These are phyloP conservation scores for Farysia itapuensis DNA, from an alignment of 1,284 basidiomycete species.

Conservation along the genomic window DNA sequence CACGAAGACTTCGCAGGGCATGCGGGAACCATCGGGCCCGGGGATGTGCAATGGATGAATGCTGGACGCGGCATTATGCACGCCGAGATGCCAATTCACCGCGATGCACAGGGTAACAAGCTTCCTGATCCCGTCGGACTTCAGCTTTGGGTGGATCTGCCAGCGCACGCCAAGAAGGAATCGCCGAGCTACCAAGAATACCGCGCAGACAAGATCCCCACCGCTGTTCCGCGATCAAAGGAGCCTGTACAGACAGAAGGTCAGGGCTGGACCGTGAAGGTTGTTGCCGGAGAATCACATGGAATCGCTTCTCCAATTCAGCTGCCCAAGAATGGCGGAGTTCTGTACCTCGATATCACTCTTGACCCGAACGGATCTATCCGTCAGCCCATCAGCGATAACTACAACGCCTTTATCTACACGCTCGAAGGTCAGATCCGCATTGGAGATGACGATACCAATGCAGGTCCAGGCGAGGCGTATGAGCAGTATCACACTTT, in stretches of 20 bases:
- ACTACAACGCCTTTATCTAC: slow-evolving; percentile 61
- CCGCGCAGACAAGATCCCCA: slow-evolving; percentile 60
- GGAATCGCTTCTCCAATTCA: slow-evolving; percentile 83
- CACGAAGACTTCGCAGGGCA: slow-evolving; percentile 95
- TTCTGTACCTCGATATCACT: slow-evolving; percentile 85
- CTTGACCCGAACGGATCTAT: slow-evolving; percentile 70
- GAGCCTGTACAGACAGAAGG: slow-evolving; percentile 68
- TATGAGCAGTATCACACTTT: slow-evolving; percentile 74
- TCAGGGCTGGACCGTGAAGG: slow-evolving; percentile 69
- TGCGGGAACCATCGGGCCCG: slow-evolving; percentile 69
- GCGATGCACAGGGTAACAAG: slow-evolving; percentile 62
- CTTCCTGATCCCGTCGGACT: slow-evolving; percentile 73
- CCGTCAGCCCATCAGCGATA: slow-evolving; percentile 78
- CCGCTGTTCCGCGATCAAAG: slow-evolving; percentile 67
- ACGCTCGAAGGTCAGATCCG: slow-evolving; percentile 64
- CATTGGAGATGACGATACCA: slow-evolving; percentile 54
- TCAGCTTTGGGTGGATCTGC: slow-evolving; percentile 93
- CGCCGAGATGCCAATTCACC: slow-evolving; percentile 77
- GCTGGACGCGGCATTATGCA: slow-evolving; percentile 53
- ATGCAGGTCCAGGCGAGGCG: slow-evolving; percentile 1
- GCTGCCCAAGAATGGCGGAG: slow-evolving; percentile 74
- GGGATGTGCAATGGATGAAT: slow-evolving; percentile 61
- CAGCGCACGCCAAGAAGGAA: slow-evolving; percentile 81
- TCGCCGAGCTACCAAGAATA: slow-evolving; percentile 65
- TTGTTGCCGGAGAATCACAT: slow-evolving; percentile 85